Evolutionary conservation across 1,284 basidiomycete species (phyloP).

Genomic region (Ceratorhiza oryzae-sativae): DNA sequence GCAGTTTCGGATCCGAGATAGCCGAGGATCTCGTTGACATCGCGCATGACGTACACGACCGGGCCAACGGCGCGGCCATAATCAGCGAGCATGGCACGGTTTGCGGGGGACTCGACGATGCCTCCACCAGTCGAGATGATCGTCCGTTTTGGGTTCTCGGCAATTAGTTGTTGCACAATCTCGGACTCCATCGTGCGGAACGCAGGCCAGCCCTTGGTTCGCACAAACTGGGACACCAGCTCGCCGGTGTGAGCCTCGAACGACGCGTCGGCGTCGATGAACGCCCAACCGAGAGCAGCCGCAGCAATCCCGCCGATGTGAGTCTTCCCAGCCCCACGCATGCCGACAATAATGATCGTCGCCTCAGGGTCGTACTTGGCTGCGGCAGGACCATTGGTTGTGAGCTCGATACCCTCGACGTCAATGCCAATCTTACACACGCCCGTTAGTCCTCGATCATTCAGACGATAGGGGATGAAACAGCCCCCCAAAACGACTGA

Average conservation of each 20-base stretch:
- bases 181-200: conserved; percentile 73
- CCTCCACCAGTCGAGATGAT: conserved; percentile 95
- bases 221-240: conserved; percentile 80
- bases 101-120: conserved; percentile 85
- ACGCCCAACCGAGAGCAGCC: conserved; percentile 71
- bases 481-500: conserved; percentile 42
- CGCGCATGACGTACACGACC: conserved; percentile 76
- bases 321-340: conserved; percentile 97
- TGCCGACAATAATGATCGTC: conserved; percentile 88
- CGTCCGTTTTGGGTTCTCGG: conserved; percentile 64
- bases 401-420: conserved; percentile 80
- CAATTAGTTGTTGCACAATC: conserved; percentile 67
- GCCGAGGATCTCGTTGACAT: conserved; percentile 72
- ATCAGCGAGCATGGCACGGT: conserved; percentile 71
- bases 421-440: conserved; percentile 82
- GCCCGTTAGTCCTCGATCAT: conserved; percentile 39
- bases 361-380: conserved; percentile 59
- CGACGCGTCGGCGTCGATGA: conserved; percentile 87
- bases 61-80: conserved; percentile 69
- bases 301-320: conserved; percentile 86
- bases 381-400: conserved; percentile 47
- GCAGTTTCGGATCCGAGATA: conserved; percentile 81
- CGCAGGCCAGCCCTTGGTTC: conserved; percentile 75
- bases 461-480: no score
- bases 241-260: conserved; percentile 73